Conservation (phyloP, 2,329 filamentous ascomycete genomes). For the Clonostachys sp. region DNA sequence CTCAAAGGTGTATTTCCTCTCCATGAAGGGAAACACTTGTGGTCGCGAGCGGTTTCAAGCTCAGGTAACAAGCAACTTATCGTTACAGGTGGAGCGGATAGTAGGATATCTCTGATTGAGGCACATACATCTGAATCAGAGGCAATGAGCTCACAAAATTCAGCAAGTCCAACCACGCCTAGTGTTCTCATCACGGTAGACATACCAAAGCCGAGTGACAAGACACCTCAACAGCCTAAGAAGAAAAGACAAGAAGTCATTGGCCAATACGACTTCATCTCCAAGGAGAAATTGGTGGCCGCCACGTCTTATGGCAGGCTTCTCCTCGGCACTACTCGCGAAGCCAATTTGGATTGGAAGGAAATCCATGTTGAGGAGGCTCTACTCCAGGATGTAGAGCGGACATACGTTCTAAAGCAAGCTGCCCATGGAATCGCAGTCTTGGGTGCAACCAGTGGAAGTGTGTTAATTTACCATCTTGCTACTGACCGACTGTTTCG, state of each 20-base stretch:
- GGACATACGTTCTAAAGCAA: slow-evolving; percentile 41
- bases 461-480: slow-evolving; percentile 37
- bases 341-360: slow-evolving; percentile 29
- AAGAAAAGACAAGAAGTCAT: slow-evolving; percentile 33
- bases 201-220: too few species aligned
- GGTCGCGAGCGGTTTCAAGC: slow-evolving; percentile 57
- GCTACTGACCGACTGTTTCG: slow-evolving; percentile 15
- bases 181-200: too few species aligned
- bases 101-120: slow-evolving; percentile 51
- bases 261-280: slow-evolving; percentile 60
- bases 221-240: too few species aligned
- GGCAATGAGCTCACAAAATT: too few species aligned
- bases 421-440: slow-evolving; percentile 31
- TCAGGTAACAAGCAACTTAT: slow-evolving; percentile 32
- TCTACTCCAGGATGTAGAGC: slow-evolving; percentile 29
- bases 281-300: slow-evolving; percentile 44
- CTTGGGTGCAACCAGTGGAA: slow-evolving; percentile 43
- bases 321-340: slow-evolving; percentile 35
- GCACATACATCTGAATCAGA: slow-evolving; percentile 4
- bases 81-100: slow-evolving; percentile 82
- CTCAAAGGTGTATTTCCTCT: slow-evolving; percentile 54
- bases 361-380: slow-evolving; percentile 28
- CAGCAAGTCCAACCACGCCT: too few species aligned
- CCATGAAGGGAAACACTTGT: slow-evolving; percentile 87
- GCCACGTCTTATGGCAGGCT: slow-evolving; percentile 58